Percentiles rank a stretch among this genome's conserved stretches.
phyloP scores from a whole-genome alignment of 495 filamentous ascomycete genomes.

The Durotheca rogersii region DNA sequence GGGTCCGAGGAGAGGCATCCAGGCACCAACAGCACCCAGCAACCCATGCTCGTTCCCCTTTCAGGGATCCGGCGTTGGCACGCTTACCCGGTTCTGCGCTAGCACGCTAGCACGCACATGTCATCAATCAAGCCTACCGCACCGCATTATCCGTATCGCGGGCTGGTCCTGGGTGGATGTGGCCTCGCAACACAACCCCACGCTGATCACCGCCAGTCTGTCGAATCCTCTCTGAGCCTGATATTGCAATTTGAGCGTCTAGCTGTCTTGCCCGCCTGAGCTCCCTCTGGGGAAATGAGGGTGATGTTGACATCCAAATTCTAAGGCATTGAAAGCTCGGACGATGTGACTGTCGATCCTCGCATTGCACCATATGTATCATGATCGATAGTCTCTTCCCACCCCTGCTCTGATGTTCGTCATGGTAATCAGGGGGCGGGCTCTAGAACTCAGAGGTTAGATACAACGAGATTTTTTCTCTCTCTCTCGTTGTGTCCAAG shows the following conservation, averaged over 20 bases:
- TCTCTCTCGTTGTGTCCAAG: not conserved
- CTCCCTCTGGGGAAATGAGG: conserved; percentile 31
- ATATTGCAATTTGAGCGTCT: conserved; percentile 17
- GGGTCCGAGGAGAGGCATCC: not conserved
- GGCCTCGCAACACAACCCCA: conserved; percentile 30
- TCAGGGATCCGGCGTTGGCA: conserved; percentile 29
- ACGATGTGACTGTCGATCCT: conserved; percentile 36
- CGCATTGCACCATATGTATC: conserved; percentile 33
- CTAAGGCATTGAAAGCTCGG: conserved; percentile 33
- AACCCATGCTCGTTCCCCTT: conserved; percentile 23
- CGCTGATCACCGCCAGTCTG: conserved; percentile 29
- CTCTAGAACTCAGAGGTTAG: conserved; percentile 13
- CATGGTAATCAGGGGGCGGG: conserved; percentile 21
- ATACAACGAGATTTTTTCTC: not conserved
- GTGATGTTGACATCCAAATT: conserved; percentile 26
- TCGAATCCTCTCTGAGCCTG: conserved; percentile 24
- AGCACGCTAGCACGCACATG: conserved; percentile 23
- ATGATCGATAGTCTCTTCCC: conserved; percentile 28
- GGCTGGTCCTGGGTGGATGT: conserved; percentile 29
- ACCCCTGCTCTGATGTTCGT: conserved; percentile 30
- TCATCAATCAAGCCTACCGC: conserved; percentile 11
- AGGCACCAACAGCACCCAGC: conserved; percentile 25
- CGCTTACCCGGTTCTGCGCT: conserved; percentile 28
- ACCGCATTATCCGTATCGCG: conserved; percentile 7
- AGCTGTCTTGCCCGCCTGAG: conserved; percentile 12